Evolutionary conservation across 768 basidiomycete species (phyloP).

Genomic region (Tulasnella sp.): DNA sequence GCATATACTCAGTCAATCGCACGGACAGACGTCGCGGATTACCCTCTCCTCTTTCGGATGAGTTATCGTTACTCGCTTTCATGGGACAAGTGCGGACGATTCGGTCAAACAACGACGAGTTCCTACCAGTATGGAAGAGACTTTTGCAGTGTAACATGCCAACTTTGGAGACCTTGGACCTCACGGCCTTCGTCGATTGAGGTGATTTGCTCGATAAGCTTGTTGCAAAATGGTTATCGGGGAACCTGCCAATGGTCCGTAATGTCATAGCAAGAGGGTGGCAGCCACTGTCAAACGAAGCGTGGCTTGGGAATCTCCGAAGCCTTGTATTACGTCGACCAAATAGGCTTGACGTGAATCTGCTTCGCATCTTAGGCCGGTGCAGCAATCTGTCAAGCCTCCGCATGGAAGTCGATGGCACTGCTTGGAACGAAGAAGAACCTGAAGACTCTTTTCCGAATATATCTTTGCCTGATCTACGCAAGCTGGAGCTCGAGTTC

Average conservation of each 20-base stretch:
- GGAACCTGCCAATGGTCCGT: not conserved
- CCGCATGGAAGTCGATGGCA: not conserved
- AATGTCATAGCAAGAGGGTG: not conserved
- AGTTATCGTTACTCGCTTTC: not conserved
- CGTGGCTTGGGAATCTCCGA: not conserved
- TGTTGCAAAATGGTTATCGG: not conserved
- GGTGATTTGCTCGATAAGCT: not conserved
- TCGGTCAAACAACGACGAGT: not conserved
- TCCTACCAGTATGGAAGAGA: not conserved
- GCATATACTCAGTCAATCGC: not conserved
- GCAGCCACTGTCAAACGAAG: not conserved
- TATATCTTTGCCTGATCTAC: not conserved
- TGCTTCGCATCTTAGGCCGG: not conserved
- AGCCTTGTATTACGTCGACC: not conserved
- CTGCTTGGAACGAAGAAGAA: not conserved
- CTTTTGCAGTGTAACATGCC: not conserved
- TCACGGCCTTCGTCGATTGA: not conserved
- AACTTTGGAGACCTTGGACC: not conserved
- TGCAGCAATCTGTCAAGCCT: not conserved
- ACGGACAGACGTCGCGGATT: too few relatives aligned
- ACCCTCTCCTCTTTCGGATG: too few relatives aligned
- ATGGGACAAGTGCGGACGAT: not conserved
- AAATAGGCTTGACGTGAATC: not conserved
- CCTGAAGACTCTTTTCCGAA: not conserved
- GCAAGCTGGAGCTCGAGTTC: not conserved